Evolutionary conservation across 208 protist species (phyloP).

Genomic region (Naegleria gruberi): DNA sequence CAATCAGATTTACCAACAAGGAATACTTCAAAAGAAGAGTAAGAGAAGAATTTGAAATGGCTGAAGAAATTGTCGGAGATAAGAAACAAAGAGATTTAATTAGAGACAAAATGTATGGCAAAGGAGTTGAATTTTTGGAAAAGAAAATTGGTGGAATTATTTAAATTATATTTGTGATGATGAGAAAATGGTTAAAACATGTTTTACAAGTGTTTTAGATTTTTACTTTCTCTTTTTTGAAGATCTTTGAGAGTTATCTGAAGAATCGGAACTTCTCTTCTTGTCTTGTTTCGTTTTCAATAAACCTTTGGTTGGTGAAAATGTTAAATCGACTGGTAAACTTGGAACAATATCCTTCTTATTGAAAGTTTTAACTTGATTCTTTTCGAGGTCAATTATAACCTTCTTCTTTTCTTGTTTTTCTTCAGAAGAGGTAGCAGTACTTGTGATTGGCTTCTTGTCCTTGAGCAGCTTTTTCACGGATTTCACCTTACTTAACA

Average conservation of each 20-base stretch:
- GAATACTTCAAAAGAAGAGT: not conserved
- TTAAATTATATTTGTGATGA: not conserved
- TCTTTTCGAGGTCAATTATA: not conserved
- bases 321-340: not conserved
- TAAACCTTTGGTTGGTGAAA: not conserved
- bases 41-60: constrained; percentile 4
- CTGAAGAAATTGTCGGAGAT: not conserved
- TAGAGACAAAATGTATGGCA: not conserved
- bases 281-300: not conserved
- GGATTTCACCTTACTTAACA: too few relatives aligned
- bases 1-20: not conserved
- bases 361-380: not conserved
- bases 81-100: not conserved
- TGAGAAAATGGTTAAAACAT: too few relatives aligned
- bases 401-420: not conserved
- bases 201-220: not conserved
- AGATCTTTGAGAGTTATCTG: not conserved
- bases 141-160: not conserved
- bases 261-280: not conserved
- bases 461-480: too few relatives aligned
- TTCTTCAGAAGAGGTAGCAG: too few relatives aligned
- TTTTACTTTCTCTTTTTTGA: not conserved
- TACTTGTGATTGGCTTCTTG: too few relatives aligned
- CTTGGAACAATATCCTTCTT: not conserved
- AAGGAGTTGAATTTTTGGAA: not conserved